Base-by-base conservation (phyloP, 2,329 filamentous ascomycete species). In the Colletotrichum tropicale region DNA sequence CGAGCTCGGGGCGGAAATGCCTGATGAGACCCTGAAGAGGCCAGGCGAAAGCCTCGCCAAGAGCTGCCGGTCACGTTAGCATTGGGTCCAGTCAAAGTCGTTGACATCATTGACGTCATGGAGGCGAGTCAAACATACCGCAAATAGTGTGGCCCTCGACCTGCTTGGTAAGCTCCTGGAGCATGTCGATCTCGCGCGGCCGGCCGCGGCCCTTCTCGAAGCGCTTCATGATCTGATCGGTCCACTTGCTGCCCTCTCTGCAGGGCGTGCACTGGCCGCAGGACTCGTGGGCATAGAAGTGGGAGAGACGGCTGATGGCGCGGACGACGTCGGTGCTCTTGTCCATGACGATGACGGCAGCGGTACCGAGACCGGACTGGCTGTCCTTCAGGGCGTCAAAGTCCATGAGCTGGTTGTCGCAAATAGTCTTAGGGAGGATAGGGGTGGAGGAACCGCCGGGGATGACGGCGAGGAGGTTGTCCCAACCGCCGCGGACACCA, bases 181-280 rank as follows among this genome's bases (percentile, higher is more conserved):
- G 91, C 97, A 99, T 99, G 85, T 99, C 97, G 84, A 99, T 99
- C 88, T 99, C 97, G 77, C 97, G 91, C 86, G 94, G 93, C 77
- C 95, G 93, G 76, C 95, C 97, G 86, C 95, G 92, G 75, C 97
- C 97, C 85, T 94, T 94, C 89, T 98, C 96, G 81, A 99, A 98
- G 73, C 97, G 94, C 86, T 94, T 90, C 97, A 99, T 98, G 86
- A 99, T 98, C 90, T 99, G 96, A 87, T 98, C 94, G 13, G 96
- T 98, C 97, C 97, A 99, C 89, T 98, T 98, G 89, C 94, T 98
- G 79, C 97, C 97, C 88, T 99, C 97, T 84, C 97, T 94, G 91
- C 97, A 99, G n/a, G 97, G 97, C 74, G 97, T 99, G 90, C 97
- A 99, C 89, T 99, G 97, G 76, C 97, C 97, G 86, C 97, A 99